These are phyloP conservation scores for Comarum palustre DNA, from an alignment of 306 rosid species.

Conservation along the genomic window DNA sequence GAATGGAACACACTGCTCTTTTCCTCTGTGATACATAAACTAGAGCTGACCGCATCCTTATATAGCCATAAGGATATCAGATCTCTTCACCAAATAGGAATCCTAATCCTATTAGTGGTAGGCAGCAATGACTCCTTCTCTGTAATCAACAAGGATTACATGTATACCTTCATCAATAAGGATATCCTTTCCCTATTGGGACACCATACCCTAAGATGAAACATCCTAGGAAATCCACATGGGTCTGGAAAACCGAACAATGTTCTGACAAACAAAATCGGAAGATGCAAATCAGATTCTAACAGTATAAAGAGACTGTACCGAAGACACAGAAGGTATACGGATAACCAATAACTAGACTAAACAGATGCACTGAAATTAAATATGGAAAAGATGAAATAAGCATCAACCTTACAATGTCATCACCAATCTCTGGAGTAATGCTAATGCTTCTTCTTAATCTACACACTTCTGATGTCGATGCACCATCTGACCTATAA, in stretches of 20 bases:
- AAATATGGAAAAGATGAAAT: conserved; percentile 21
- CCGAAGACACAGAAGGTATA: neutral
- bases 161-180: no score
- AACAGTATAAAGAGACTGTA: neutral
- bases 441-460: conserved; percentile 96
- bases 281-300: neutral
- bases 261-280: neutral
- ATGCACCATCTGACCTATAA: conserved; percentile 78
- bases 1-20: no score
- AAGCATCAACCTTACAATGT: conserved; percentile 84
- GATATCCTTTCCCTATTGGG: no score
- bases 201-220: no score
- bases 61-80: no score
- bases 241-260: no score
- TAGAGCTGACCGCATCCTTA: no score
- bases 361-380: neutral
- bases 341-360: neutral
- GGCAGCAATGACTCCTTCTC: no score
- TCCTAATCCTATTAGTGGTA: no score
- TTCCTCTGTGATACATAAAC: no score
- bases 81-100: no score
- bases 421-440: conserved; percentile 98
- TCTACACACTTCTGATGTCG: conserved; percentile 77
- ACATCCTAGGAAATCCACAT: neutral
- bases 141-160: no score